A percentile compares a stretch with the other conserved stretches of the same genome.
Evolutionary conservation across 2,329 filamentous ascomycete genomes (phyloP).

Genomic region (Colletotrichum australisinense): DNA sequence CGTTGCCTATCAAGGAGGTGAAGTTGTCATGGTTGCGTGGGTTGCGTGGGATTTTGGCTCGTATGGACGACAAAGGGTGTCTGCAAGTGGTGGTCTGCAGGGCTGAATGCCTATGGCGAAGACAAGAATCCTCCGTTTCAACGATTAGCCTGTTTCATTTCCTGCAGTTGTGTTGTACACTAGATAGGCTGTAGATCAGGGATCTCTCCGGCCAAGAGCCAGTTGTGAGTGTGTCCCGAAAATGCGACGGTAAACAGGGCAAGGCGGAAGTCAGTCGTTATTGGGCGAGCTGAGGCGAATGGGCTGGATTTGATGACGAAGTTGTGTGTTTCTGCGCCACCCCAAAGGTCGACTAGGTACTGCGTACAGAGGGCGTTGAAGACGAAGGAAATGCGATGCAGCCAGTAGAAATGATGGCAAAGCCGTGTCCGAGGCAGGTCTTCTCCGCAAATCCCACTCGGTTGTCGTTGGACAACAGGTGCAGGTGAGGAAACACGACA

Average conservation of each 20-base stretch:
- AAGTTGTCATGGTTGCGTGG: slow-evolving; percentile 25
- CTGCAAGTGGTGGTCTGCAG: no score
- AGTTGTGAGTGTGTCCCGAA: neutral
- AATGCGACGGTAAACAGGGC: slow-evolving; percentile 1
- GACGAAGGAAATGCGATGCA: neutral
- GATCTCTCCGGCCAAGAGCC: neutral
- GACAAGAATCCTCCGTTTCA: slow-evolving; percentile 17
- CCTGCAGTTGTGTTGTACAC: slow-evolving; percentile 16
- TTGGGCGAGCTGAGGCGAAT: slow-evolving; percentile 10
- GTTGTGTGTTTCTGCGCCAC: slow-evolving; percentile 12
- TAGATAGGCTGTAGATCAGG: slow-evolving; percentile 2
- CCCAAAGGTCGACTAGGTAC: neutral
- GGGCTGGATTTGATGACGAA: slow-evolving; percentile 11
- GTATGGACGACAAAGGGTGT: slow-evolving; percentile 6
- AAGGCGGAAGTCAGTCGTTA: neutral
- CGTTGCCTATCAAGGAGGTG: slow-evolving; percentile 9
- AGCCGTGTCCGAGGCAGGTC: neutral
- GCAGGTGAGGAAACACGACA: slow-evolving; percentile 19
- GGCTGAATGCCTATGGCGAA: neutral
- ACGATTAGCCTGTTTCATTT: slow-evolving; percentile 26
- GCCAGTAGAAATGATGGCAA: neutral
- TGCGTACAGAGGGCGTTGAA: neutral
- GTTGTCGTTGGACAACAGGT: slow-evolving; percentile 9
- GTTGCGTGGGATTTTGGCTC: slow-evolving; percentile 9
- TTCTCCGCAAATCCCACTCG: slow-evolving; percentile 10